Conservation (phyloP, 306 rosid genomes). For the Vigna radiata region DNA sequence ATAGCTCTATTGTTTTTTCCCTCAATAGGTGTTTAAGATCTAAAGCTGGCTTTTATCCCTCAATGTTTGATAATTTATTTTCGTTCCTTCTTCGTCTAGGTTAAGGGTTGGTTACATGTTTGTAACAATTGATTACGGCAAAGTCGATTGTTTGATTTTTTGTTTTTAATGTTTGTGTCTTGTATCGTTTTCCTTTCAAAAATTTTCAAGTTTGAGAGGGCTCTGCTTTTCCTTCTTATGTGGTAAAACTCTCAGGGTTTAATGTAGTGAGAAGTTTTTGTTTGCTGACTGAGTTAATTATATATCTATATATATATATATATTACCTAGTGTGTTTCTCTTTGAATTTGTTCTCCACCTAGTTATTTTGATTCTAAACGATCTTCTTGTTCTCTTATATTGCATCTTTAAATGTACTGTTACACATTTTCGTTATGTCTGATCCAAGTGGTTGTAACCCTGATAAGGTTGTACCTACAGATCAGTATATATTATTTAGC, state of each 20-base stretch:
- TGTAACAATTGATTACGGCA: background rate
- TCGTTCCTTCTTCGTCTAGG: constrained; percentile 5
- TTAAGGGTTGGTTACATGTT: background rate
- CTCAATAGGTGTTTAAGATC: background rate
- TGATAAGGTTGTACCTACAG: background rate
- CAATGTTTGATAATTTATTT: constrained; percentile 26
- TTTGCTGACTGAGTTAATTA: background rate
- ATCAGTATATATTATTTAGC: background rate
- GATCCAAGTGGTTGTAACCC: constrained; percentile 3
- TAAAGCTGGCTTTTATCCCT: background rate
- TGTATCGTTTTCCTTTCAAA: background rate
- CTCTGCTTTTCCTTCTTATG: background rate
- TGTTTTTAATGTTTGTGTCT: background rate
- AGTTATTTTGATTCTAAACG: constrained; percentile 16
- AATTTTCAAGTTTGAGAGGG: background rate
- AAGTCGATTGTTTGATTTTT: background rate
- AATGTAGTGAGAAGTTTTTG: constrained; percentile 21
- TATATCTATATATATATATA: too few species aligned
- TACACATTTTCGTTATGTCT: background rate
- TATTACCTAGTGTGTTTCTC: constrained; percentile 12
- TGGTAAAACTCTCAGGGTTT: background rate
- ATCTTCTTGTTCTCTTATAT: constrained; percentile 22
- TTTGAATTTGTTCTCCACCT: background rate
- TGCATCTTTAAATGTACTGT: background rate
- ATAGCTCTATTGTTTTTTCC: background rate